phyloP scores from a whole-genome alignment of 768 basidiomycete genomes.

The Coprinellus aureogranulatus region DNA sequence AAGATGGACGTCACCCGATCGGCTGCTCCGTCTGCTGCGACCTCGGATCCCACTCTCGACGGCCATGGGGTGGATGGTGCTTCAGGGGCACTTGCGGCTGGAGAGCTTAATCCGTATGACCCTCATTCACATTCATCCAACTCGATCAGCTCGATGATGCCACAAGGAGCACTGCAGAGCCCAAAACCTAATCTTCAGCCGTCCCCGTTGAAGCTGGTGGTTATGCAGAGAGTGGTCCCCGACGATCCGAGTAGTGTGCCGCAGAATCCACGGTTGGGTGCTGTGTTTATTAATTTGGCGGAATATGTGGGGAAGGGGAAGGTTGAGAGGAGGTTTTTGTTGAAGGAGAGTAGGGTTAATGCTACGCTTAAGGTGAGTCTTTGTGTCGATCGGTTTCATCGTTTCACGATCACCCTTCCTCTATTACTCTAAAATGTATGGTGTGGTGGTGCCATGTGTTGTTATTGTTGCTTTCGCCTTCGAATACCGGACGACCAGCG shows the following conservation, averaged over 20 bases:
- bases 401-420: background rate
- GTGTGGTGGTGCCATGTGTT: background rate
- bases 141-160: background rate
- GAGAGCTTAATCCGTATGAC: background rate
- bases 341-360: slow-evolving; percentile 75
- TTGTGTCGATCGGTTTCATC: background rate
- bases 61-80: background rate
- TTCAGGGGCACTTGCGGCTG: background rate
- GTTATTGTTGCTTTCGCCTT: background rate
- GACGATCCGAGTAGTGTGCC: slow-evolving; percentile 54
- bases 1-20: slow-evolving; percentile 9
- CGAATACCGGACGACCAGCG: too few species aligned
- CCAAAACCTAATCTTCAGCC: slow-evolving; percentile 40
- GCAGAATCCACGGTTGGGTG: slow-evolving; percentile 60
- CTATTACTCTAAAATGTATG: background rate
- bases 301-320: slow-evolving; percentile 65
- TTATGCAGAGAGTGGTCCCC: slow-evolving; percentile 58
- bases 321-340: slow-evolving; percentile 63
- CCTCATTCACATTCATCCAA: background rate
- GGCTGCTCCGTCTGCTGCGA: background rate
- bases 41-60: background rate
- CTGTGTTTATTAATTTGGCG: slow-evolving; percentile 67
- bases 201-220: slow-evolving; percentile 64
- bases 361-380: slow-evolving; percentile 65
- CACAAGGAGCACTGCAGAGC: background rate